Conservation (phyloP, 495 filamentous ascomycete genomes). For the Rusavskia elegans region DNA sequence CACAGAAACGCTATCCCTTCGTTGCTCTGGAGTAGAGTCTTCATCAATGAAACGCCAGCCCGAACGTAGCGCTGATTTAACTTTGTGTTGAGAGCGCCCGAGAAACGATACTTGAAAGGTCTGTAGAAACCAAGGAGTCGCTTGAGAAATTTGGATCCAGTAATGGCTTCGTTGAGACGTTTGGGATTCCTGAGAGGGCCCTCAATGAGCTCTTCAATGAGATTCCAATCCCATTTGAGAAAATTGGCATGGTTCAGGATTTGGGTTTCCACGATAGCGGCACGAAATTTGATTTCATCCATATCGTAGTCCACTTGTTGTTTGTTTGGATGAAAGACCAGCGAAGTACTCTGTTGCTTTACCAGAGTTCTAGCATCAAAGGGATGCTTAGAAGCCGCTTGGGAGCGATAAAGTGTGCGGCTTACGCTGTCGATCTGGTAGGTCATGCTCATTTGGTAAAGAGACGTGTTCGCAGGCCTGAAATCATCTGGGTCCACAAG, state of each 20-base stretch:
- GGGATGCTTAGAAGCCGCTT: constrained; percentile 21
- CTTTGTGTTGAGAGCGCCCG: constrained; percentile 70
- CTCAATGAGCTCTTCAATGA: constrained; percentile 80
- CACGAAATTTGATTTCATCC: constrained; percentile 78
- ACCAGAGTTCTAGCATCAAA: neutral
- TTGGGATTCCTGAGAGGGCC: constrained; percentile 86
- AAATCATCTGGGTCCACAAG: constrained; percentile 60
- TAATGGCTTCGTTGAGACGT: constrained; percentile 84
- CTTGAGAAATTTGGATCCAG: constrained; percentile 89
- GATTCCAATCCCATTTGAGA: constrained; percentile 92
- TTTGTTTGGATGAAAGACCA: constrained; percentile 50
- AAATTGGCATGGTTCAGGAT: constrained; percentile 75
- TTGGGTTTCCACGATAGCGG: constrained; percentile 70
- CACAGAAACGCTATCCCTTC: constrained; percentile 75
- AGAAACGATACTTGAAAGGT: constrained; percentile 92
- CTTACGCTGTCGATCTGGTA: constrained; percentile 98
- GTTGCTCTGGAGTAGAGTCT: constrained; percentile 63
- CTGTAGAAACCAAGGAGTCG: constrained; percentile 86
- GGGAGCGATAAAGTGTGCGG: constrained; percentile 75
- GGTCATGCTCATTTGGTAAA: constrained; percentile 67
- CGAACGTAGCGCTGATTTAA: constrained; percentile 88
- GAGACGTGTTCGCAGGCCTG: constrained; percentile 54
- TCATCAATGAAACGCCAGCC: constrained; percentile 73
- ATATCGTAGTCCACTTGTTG: constrained; percentile 54
- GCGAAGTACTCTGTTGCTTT: constrained; percentile 4